A percentile compares a stretch with the other conserved stretches of the same genome.
These are phyloP conservation scores for Phaeotremella skinneri DNA, from an alignment of 768 basidiomycete species.

Conservation along the genomic window DNA sequence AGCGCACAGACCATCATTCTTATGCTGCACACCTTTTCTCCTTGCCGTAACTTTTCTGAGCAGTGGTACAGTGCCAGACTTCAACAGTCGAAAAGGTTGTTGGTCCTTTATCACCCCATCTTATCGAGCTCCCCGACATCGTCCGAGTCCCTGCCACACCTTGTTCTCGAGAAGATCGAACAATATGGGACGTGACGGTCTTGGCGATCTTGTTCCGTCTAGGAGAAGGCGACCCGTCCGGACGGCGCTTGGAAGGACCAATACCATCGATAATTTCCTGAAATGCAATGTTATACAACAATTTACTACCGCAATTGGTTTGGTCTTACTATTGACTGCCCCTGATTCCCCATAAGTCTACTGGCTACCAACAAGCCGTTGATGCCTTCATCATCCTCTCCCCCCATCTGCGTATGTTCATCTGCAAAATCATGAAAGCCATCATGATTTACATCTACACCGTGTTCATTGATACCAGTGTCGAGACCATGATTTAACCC, in stretches of 20 bases:
- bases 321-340: background rate
- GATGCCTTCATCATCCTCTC: background rate
- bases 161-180: background rate
- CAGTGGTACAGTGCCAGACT: constrained; percentile 79
- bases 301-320: too few relatives aligned
- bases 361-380: constrained; percentile 5
- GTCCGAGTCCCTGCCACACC: background rate
- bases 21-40: constrained; percentile 70
- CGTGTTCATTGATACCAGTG: background rate
- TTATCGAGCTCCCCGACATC: background rate
- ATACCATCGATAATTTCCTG: too few relatives aligned
- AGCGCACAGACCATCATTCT: background rate
- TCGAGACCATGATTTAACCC: too few relatives aligned
- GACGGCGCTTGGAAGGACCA: background rate
- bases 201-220: constrained; percentile 15
- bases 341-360: background rate
- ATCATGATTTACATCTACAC: background rate
- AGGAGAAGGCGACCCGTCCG: constrained; percentile 1
- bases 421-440: background rate
- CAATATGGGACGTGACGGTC: constrained; percentile 7
- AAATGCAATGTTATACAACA: too few relatives aligned
- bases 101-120: background rate
- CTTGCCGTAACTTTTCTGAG: constrained; percentile 93
- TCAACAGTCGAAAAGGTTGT: constrained; percentile 29
- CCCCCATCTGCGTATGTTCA: too few relatives aligned